Base-by-base conservation (phyloP, 108 stramenopile genomes). In the Cyclotella kingstonii region DNA sequence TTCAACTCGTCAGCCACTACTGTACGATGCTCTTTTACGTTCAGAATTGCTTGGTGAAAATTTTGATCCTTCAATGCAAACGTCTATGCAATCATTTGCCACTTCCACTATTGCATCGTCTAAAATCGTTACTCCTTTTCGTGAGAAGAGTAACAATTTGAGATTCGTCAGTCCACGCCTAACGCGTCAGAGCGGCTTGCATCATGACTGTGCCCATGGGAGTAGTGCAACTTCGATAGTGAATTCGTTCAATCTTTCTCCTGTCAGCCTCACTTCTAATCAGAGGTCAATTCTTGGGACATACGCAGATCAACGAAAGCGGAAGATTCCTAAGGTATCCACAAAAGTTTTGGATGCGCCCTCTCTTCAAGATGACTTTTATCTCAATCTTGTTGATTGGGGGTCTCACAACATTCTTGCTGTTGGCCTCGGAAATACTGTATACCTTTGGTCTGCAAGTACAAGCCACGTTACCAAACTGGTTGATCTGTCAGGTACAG, bases 341-440 rank as follows among this genome's bases (percentile, higher is more conserved):
- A 96, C 95, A 54, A 98, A 98, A 77, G 97, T 98, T n/a, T 77
- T 99, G 42, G 98, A 98, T 79, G 99, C 99, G 5, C 99, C 99
- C 0, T 82, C 89, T 19, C 81, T 99, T 14, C 89, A 91, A 73
- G 99, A 99, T 76, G 99, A 99, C 76, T 99, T 97, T 69, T 99
- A 99, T 63, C 74, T 99, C 43, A 97, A 97, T 57, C 74, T 99
- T 5, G 96, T 99, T 17, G 95, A 96, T 71, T 99, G 99, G 99
- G 86, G 85, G 3, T 77, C 91, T 1, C 81, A 76, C 35, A 96
- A 99, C 66, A 93, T 98, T n/a, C 67, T 99, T 33, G 97, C 99
- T 0, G 99, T 98, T n/a, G 99, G 95, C 6, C 79, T 99, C 21
- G 94, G 94, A 7, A 66, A 79, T 25, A 85, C 85, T 53, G 96